Conservation (phyloP, 2,329 filamentous ascomycete species). For the Penicillium polonicum region DNA sequence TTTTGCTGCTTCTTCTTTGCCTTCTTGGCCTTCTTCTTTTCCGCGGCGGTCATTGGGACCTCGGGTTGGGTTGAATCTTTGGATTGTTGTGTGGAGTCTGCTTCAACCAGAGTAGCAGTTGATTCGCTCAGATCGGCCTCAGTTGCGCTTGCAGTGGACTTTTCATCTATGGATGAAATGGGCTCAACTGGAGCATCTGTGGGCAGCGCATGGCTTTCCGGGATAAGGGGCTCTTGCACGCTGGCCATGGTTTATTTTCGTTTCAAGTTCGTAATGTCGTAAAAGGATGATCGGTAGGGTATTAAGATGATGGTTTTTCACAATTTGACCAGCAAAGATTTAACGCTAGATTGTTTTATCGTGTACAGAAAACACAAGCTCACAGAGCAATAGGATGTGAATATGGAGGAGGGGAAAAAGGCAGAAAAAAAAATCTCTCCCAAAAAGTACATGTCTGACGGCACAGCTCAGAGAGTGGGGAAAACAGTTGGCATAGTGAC, state of each 20-base stretch:
- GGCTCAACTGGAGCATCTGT: conserved; percentile 20
- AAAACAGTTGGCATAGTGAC: conserved; percentile 28
- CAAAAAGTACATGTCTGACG: neutral
- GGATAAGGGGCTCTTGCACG: neutral
- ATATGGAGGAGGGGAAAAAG: conserved; percentile 14
- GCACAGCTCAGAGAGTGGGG: conserved; percentile 2
- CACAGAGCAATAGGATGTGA: conserved; percentile 17
- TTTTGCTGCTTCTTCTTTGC: conserved; percentile 26
- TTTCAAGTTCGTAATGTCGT: conserved; percentile 24
- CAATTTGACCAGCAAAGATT: conserved; percentile 30
- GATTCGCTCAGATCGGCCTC: conserved; percentile 4
- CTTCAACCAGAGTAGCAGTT: neutral
- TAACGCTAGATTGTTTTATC: conserved; percentile 17
- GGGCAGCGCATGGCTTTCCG: conserved; percentile 18
- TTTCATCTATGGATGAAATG: conserved; percentile 10
- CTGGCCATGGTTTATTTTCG: conserved; percentile 25
- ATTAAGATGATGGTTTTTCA: conserved; percentile 11
- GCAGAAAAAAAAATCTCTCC: conserved; percentile 14
- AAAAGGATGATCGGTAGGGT: conserved; percentile 20
- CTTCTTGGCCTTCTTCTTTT: conserved; percentile 24
- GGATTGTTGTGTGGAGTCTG: neutral
- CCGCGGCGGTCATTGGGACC: conserved; percentile 16
- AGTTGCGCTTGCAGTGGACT: conserved; percentile 1
- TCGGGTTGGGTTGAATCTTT: conserved; percentile 6
- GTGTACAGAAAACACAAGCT: conserved; percentile 24